phyloP scores from a whole-genome alignment of 208 protist species.

The Phytomonas francai region DNA sequence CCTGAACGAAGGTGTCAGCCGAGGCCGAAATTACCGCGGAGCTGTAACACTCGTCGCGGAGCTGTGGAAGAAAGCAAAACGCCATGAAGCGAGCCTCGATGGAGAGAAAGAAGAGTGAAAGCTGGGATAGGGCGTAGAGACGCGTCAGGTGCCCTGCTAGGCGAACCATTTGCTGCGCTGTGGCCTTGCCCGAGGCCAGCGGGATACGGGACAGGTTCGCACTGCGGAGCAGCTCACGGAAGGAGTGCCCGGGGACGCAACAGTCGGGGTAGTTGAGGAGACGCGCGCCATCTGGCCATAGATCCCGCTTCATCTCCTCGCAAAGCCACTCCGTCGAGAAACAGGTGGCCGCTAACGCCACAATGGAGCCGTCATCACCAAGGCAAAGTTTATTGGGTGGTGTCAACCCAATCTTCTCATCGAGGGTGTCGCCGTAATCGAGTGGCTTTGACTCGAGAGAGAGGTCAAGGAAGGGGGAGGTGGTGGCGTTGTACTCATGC shows the following conservation, averaged over 20 bases:
- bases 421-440: conserved; percentile 13
- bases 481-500: conserved; percentile 47
- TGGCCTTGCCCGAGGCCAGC: conserved; percentile 11
- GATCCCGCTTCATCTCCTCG: conserved; percentile 26
- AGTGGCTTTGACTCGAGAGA: conserved; percentile 14
- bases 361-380: conserved; percentile 49
- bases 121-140: conserved; percentile 70
- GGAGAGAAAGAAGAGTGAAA: conserved; percentile 71
- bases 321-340: conserved; percentile 80
- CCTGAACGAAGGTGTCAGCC: conserved; percentile 81
- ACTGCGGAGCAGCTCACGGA: conserved; percentile 28
- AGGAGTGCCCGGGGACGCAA: conserved; percentile 41
- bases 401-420: conserved; percentile 35
- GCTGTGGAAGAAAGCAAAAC: conserved; percentile 79
- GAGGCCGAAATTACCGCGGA: conserved; percentile 45
- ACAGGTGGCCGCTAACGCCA: conserved; percentile 61
- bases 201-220: conserved; percentile 13
- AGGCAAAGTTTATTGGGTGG: conserved; percentile 47
- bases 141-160: conserved; percentile 48
- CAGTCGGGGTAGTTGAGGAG: conserved; percentile 29
- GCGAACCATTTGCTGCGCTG: conserved; percentile 22
- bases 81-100: conserved; percentile 71
- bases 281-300: conserved; percentile 25
- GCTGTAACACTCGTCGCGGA: conserved; percentile 81
- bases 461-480: conserved; percentile 21